A percentile compares a stretch with the other conserved stretches of the same genome.
Conservation (phyloP, 768 basidiomycete species). For the Auricularia heimuer region DNA sequence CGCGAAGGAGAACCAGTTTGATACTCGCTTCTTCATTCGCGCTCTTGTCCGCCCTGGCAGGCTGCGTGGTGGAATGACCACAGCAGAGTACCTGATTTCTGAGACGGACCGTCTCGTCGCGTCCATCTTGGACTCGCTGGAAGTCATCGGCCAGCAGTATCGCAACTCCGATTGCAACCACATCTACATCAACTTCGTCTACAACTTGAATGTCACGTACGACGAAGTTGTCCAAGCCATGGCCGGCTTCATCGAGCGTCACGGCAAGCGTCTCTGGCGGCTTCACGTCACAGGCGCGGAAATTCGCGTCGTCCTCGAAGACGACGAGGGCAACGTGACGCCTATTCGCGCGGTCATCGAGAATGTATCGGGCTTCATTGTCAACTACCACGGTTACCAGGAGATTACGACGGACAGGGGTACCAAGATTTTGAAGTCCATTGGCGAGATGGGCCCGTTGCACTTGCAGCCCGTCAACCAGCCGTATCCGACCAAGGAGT, state of each 20-base stretch:
- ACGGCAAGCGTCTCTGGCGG: slow-evolving; percentile 97
- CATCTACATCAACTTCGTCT: slow-evolving; percentile 98
- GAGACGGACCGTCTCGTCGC: slow-evolving; percentile 97
- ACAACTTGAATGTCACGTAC: slow-evolving; percentile 89
- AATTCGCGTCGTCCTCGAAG: slow-evolving; percentile 91
- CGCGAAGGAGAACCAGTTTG: slow-evolving; percentile 93
- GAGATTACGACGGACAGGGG: slow-evolving; percentile 96
- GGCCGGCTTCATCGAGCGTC: slow-evolving; percentile 97
- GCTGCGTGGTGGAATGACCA: slow-evolving; percentile 83
- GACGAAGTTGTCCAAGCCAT: slow-evolving; percentile 96
- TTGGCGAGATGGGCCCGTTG: slow-evolving; percentile 93
- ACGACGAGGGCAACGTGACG: slow-evolving; percentile 87
- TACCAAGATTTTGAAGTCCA: slow-evolving; percentile 91
- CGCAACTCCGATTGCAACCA: slow-evolving; percentile 96
- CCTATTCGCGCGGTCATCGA: slow-evolving; percentile 97
- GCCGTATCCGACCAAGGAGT: slow-evolving; percentile 94
- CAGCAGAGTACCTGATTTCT: slow-evolving; percentile 95
- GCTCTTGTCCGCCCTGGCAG: slow-evolving; percentile 94
- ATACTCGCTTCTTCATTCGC: slow-evolving; percentile 95
- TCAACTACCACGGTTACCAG: slow-evolving; percentile 96
- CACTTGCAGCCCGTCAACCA: slow-evolving; percentile 93
- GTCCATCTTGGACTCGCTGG: slow-evolving; percentile 85
- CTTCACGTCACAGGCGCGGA: slow-evolving; percentile 97
- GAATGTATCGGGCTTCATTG: slow-evolving; percentile 97
- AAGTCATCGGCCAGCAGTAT: slow-evolving; percentile 83